Evolutionary conservation across 495 filamentous ascomycete genomes (phyloP).

Genomic region (Rostrohypoxylon terebratum): DNA sequence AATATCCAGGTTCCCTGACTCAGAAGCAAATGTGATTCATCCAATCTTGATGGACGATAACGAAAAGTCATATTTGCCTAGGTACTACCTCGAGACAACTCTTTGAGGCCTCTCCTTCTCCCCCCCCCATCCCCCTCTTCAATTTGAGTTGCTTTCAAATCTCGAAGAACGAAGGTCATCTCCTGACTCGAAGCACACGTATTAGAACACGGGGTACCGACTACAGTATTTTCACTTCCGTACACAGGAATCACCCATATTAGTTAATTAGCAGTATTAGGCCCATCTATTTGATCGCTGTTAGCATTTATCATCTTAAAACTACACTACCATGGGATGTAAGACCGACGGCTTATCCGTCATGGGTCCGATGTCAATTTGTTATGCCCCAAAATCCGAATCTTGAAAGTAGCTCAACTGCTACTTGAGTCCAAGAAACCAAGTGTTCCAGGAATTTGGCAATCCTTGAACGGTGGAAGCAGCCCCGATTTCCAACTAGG

Average conservation of each 20-base stretch:
- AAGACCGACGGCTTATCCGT: conserved; percentile 6
- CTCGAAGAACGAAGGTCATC: not conserved
- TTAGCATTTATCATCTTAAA: not conserved
- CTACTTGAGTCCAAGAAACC: conserved; percentile 1
- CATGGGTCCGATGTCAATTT: conserved; percentile 1
- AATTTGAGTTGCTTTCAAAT: not conserved
- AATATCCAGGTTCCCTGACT: no score
- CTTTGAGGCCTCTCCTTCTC: not conserved
- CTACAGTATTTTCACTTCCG: not conserved
- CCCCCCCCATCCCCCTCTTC: not conserved
- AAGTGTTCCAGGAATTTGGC: not conserved
- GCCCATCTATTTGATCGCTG: not conserved
- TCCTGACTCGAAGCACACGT: not conserved
- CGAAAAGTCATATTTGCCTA: no score
- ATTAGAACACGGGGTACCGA: not conserved
- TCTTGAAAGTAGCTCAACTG: conserved; percentile 1
- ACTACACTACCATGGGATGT: not conserved
- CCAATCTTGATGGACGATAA: not conserved
- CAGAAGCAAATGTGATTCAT: no score
- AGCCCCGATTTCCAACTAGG: not conserved
- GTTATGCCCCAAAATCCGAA: conserved; percentile 7
- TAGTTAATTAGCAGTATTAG: not conserved
- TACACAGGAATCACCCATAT: not conserved
- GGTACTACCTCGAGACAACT: not conserved
- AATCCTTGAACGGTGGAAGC: not conserved